Conservation (phyloP, 495 filamentous ascomycete genomes). For the Aspergillus haitiensis region DNA sequence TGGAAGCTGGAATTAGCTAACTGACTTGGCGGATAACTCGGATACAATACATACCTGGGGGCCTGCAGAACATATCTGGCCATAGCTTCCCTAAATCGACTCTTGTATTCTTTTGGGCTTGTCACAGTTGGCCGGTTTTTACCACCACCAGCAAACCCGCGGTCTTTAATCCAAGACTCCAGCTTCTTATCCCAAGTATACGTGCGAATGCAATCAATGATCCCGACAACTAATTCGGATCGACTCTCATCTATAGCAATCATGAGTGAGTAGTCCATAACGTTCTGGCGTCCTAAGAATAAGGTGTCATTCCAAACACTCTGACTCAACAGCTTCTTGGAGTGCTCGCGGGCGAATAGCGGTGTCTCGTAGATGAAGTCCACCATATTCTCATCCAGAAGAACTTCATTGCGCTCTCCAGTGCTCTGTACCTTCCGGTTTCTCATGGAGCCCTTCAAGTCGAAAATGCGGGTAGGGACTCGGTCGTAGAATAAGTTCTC, state of each 20-base stretch:
- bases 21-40: not conserved
- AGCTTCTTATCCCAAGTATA: slow-evolving; percentile 99
- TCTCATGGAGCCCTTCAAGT: slow-evolving; percentile 97
- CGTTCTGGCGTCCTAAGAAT: slow-evolving; percentile 86
- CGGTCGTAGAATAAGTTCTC: slow-evolving; percentile 99
- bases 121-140: slow-evolving; percentile 94
- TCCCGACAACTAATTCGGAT: slow-evolving; percentile 91
- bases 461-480: slow-evolving; percentile 87
- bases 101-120: slow-evolving; percentile 96
- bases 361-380: slow-evolving; percentile 98
- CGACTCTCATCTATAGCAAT: slow-evolving; percentile 89
- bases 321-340: slow-evolving; percentile 80
- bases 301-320: slow-evolving; percentile 95
- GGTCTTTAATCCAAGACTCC: slow-evolving; percentile 97
- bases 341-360: slow-evolving; percentile 89
- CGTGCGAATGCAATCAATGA: slow-evolving; percentile 97
- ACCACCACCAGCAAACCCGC: slow-evolving; percentile 79
- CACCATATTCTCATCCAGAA: slow-evolving; percentile 98
- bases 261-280: slow-evolving; percentile 99
- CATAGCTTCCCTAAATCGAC: slow-evolving; percentile 95
- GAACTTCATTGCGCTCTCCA: slow-evolving; percentile 91
- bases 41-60: slow-evolving; percentile 52
- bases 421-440: slow-evolving; percentile 95
- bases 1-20: slow-evolving; percentile 26
- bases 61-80: slow-evolving; percentile 79